These are phyloP conservation scores for Pelargonium cotyledonis DNA, from an alignment of 441 rosid species.

Conservation along the genomic window DNA sequence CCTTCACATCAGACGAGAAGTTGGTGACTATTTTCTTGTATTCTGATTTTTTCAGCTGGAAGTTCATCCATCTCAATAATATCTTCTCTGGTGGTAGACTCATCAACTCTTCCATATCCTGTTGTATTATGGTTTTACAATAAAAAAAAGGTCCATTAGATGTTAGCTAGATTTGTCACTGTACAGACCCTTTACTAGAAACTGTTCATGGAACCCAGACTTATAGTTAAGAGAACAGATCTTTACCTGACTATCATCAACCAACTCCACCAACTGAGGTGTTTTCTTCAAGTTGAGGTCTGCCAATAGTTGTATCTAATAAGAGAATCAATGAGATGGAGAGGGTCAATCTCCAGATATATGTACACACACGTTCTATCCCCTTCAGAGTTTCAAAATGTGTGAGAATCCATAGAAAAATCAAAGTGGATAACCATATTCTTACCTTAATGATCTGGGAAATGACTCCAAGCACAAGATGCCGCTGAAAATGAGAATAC, in stretches of 20 bases:
- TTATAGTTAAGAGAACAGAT: conserved; percentile 2
- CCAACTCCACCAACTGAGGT: conserved; percentile 87
- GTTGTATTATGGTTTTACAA: conserved; percentile 14
- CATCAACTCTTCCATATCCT: conserved; percentile 97
- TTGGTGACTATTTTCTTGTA: conserved; percentile 80
- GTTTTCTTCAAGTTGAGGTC: conserved; percentile 95
- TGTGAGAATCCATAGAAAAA: background rate
- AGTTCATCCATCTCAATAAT: conserved; percentile 95
- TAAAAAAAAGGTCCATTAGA: background rate
- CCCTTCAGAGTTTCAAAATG: background rate
- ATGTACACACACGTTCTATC: background rate
- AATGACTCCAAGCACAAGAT: conserved; percentile 91
- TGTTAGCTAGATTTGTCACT: background rate
- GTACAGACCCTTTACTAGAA: background rate
- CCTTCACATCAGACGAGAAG: conserved; percentile 97
- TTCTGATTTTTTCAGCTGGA: conserved; percentile 92
- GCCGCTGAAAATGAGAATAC: conserved; percentile 59
- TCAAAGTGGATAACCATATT: conserved; percentile 14
- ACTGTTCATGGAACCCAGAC: conserved; percentile 12
- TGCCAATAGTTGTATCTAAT: conserved; percentile 88
- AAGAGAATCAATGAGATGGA: conserved; percentile 7
- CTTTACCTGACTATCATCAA: conserved; percentile 68
- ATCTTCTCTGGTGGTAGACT: conserved; percentile 92
- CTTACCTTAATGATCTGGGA: conserved; percentile 99
- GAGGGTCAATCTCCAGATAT: conserved; percentile 6